Evolutionary conservation across 805 yeast species (phyloP), one percentile per base, ranked within the genome.

Genomic region (Yarrowia bubula): DNA sequence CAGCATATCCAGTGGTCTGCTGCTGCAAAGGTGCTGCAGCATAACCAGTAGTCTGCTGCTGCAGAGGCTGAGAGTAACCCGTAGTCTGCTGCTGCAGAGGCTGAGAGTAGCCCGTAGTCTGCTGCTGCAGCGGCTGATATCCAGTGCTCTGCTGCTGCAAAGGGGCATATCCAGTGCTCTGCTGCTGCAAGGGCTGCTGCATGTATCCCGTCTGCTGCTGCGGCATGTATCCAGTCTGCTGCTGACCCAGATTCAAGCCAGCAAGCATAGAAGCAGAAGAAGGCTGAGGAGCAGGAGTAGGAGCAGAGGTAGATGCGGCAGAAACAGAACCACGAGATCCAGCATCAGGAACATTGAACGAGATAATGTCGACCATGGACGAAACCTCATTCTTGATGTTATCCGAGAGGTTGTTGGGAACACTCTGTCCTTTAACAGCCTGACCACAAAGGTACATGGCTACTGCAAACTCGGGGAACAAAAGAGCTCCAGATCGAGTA

Each of bases 401-500:
- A 18, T 83, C 82, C 35, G 96, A 97, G 69, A 93, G 77, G 44
- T 79, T 81, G 47, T 79, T 79, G 2, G 98, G 98, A 67, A 92
- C 79, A 8, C 86, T 79, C 69, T 89, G 92, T 41, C 97, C 96
- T 70, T 84, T 85, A 70, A 90, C 80, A 0, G 88, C 88, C 71
- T 85, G 76, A 70, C 89, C 88, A 73, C 96, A 92, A 70, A 93
- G 80, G 75, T 92, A 93, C 80, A 93, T 85, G 15, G 97, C 92
- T 69, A 93, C 80, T 14, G 96, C 96, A 80, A 93, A 93, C 75
- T 93, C 98, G 1, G 98, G 98, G 73, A 92, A 93, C 70, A 93
- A 77, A 67, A 93, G 82, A 65, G 85, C 82, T 1, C 98, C 98
- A 8, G 95, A 86, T 71, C 85, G 88, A 70, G 86, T 89, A 1